Base-by-base conservation (phyloP, 1,284 basidiomycete species). In the Sporisorium graminicola region DNA sequence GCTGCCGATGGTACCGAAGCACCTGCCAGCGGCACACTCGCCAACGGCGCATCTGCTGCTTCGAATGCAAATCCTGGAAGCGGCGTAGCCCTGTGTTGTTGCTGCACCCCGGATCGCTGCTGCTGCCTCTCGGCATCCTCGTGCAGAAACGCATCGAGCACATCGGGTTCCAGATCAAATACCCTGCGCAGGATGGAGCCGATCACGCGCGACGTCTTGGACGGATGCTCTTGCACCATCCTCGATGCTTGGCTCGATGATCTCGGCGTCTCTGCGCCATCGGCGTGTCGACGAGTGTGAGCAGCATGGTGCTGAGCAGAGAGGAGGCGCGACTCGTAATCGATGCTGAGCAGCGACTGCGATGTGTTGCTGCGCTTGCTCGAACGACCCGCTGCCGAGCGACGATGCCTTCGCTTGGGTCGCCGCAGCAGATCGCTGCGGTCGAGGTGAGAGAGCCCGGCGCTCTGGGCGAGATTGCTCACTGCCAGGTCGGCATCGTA, bases 341-440 rank as follows among this genome's bases (percentile, higher is more conserved):
- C 73, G 44, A 75, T 62, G 52, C 63, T 63, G 29, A 75, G 63
- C 26, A 68, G 49, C 27, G 61, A 68, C 47, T 76, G 74, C 13
- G 68, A 72, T 0, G 68, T 76, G 56, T 76, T 76, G 65, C 74
- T 76, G 47, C 68, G 67, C 57, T 76, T 76, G 62, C 74, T 76
- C 10, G 68, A 72, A 2, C 74, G 65, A 26, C 74, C 74, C 2
- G 65, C 59, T 31, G 68, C 68, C 5, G 74, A 65, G 20, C 61
- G 57, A 5, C 74, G 65, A 47, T 76, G 74, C 12, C 74, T 44
- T 29, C 74, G 65, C 51, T 76, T 76, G 24, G 68, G 68, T 47
- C 74, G 56, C 5, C 74, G 74, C 40, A 62, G 42, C 9, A 61
- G 51, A 35, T 65, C 55, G 46, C 44, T 56, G 26, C 51, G 60